Evolutionary conservation across 345 rosid species (phyloP).

Genomic region (Rhizophora mangle): DNA sequence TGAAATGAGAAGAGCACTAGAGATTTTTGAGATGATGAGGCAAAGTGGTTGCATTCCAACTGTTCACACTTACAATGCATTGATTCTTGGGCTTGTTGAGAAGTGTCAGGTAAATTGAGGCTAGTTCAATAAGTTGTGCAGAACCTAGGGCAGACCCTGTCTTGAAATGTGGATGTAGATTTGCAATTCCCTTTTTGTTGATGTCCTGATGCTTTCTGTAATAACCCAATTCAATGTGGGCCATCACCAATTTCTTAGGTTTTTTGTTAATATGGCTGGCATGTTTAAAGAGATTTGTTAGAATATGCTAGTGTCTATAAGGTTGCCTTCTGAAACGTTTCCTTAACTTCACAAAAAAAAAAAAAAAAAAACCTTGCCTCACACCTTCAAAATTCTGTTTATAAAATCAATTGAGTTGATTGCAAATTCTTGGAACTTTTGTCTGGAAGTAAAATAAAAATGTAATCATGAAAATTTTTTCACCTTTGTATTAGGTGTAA

Average conservation of each 20-base stretch:
- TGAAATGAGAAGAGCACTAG: conserved; percentile 72
- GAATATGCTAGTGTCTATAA: neutral
- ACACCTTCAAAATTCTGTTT: no score
- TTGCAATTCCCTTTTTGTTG: neutral
- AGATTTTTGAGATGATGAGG: conserved; percentile 88
- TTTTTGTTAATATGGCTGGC: neutral
- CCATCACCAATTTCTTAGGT: neutral
- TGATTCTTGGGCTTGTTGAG: conserved; percentile 90
- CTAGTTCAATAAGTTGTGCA: neutral
- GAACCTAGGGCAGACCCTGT: neutral
- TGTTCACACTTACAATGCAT: conserved; percentile 84
- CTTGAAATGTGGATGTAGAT: neutral
- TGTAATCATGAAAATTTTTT: no score
- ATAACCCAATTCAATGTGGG: neutral
- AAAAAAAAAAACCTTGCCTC: no score
- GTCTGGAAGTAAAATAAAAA: no score
- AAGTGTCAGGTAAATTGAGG: conserved; percentile 62
- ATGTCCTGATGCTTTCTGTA: neutral
- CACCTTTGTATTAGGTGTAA: no score
- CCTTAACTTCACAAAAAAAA: no score
- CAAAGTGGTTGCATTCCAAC: conserved; percentile 87
- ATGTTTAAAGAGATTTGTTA: neutral
- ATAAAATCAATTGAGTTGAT: no score
- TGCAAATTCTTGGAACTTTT: no score
- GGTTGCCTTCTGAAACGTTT: no score